Base-by-base conservation (phyloP, 257 asterid species). In the Solanum chmielewskii region DNA sequence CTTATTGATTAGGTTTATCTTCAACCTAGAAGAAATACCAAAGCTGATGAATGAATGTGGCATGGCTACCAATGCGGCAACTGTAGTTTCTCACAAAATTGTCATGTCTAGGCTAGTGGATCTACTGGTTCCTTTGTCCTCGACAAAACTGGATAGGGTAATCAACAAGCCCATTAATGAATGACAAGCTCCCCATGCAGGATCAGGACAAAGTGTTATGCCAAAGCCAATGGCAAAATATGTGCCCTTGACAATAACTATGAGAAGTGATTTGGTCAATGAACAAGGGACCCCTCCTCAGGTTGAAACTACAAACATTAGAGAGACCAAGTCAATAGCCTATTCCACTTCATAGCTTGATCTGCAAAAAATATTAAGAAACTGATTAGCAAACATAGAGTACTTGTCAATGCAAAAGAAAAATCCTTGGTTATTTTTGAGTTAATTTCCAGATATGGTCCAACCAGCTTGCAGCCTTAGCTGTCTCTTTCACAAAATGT, bases 261-360 rank as follows among this genome's bases (percentile, higher is more conserved):
- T 81, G 68, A 33, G 29, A 52, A 87, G 12, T 76, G 74, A 84
- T 18, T 45, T 68, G 82, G 9, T 87, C 41, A 64, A 62, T 64
- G 87, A 89, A 59, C 88, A 90, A 66, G 92, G 92, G 62, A 10
- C 87, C 69, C 78, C 41, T 86, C 44, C 78, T 44, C 25, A 16
- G n/a, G 86, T 56, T 29, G 87, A 64, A 83, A 59, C 14, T 15
- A 77, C 39, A 11, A 11, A 56, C 86, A 74, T 29, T 62, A 45
- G 47, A 14, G 83, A 62, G 60, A 77, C 18, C 20, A 87, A 74
- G 76, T 73, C 89, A 71, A 45, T 66, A 33, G 42, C 70, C 12
- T 62, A 86, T 29, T 59, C 86, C 86, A 33, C 88, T 29, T 60
- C 87, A 83, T 44, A 84, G 42, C 86, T 87, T 41, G 23, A 85